phyloP scores from a whole-genome alignment of 768 basidiomycete species.

The Tricholoma hemisulphureum region DNA sequence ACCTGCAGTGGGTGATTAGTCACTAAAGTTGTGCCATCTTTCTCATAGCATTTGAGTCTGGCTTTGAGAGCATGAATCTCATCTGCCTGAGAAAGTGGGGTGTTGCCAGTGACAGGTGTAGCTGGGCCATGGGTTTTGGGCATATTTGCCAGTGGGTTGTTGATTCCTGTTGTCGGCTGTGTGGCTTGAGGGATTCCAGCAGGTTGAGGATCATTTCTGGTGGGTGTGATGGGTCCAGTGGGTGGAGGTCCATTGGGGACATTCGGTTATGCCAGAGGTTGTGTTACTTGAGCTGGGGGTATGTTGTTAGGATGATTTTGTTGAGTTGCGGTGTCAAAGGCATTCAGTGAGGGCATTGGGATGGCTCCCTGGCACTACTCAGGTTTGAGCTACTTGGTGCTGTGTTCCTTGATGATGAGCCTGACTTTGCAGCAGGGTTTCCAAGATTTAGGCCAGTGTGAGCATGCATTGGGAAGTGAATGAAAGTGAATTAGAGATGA shows the following conservation, averaged over 20 bases:
- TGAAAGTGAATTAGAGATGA: not conserved
- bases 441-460: not conserved
- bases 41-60: not conserved
- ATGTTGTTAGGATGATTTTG: not conserved
- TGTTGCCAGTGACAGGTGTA: too few species aligned
- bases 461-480: not conserved
- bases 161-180: not conserved
- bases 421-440: not conserved
- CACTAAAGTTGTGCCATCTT: not conserved
- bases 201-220: not conserved
- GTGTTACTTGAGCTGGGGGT: not conserved
- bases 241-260: not conserved
- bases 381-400: not conserved
- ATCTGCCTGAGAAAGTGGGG: not conserved
- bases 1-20: too few species aligned
- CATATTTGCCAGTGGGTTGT: not conserved
- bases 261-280: slow-evolving; percentile 1
- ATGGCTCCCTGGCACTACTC: not conserved
- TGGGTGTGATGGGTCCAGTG: not conserved
- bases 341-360: not conserved
- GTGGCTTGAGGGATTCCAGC: not conserved
- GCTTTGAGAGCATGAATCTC: not conserved
- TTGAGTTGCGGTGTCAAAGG: not conserved
- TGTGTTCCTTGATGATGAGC: not conserved
- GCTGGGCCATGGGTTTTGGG: not conserved